Base-by-base conservation (phyloP, 2,329 filamentous ascomycete genomes). In the Harringtonia aguacate region DNA sequence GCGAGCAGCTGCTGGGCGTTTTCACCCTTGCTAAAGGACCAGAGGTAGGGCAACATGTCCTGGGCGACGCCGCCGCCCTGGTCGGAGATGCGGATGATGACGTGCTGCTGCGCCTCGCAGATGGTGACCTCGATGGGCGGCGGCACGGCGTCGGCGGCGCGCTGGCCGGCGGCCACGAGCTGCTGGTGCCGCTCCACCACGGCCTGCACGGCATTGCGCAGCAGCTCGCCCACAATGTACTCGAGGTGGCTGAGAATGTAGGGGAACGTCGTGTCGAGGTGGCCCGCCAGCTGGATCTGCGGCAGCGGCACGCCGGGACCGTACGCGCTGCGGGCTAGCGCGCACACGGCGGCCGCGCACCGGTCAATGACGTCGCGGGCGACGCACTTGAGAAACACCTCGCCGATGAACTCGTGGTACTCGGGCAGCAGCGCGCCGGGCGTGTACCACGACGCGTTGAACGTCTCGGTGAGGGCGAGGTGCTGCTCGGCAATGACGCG, bases 401-500 rank as follows among this genome's bases (percentile, higher is more conserved):
- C 88, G 48, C 92, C 92, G 15, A 98, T 87, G 56, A 94, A 94
- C 50, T 97, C 90, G 39, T 84, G 69, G 38, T 35, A 34, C 45
- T 79, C 75, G 34, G 77, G 73, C 33, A 82, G 73, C 52, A 82
- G 83, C 4, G 84, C 80, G 49, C 87, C 79, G 1, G 87, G 85
- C 46, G 88, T 90, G 67, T 95, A 89, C 78, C 86, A 89, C 3
- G 86, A 83, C 0, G 86, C 85, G 61, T 92, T 83, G 67, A 89
- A 97, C 2, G 89, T 95, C 53, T 97, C 89, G 5, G 89, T 95
- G 17, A 98, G 74, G 10, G 92, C 88, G 31, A 98, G 78, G 58
- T 98, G 92, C 57, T 98, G 92, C 63, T 98, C 92, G 29, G 92
- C 92, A 58, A 98, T 98, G 52, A 97, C 92, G 49, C 94, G 80